phyloP scores from a whole-genome alignment of 345 rosid genomes.

The Cochlearia excelsa region DNA sequence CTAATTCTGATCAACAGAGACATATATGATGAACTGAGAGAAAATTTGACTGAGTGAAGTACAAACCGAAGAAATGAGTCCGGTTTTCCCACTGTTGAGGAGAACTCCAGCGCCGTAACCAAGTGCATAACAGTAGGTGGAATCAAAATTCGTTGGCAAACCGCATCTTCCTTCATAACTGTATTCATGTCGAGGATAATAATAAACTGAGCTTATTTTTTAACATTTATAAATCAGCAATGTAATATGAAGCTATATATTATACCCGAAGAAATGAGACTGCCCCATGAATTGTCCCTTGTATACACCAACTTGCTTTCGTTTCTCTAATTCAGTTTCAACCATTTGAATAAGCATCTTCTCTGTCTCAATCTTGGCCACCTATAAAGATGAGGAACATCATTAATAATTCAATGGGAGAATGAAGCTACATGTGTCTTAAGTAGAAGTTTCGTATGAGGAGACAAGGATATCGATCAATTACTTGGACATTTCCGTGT shows the following conservation, averaged over 20 bases:
- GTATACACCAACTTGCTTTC: conserved; percentile 73
- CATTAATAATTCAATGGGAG: neutral
- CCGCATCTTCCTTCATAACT: conserved; percentile 99
- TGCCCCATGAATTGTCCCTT: conserved; percentile 78
- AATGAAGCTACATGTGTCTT: neutral
- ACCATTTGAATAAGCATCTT: conserved; percentile 99
- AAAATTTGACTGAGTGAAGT: conserved; percentile 11
- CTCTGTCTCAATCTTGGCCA: conserved; percentile 98
- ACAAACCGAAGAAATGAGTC: conserved; percentile 88
- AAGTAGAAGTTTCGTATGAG: neutral
- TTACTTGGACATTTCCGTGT: conserved; percentile 98
- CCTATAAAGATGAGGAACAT: conserved; percentile 43
- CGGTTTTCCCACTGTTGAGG: conserved; percentile 86
- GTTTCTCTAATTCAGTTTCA: conserved; percentile 90
- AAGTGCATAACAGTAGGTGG: conserved; percentile 92
- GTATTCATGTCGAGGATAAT: conserved; percentile 24
- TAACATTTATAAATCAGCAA: neutral
- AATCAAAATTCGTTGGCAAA: conserved; percentile 92
- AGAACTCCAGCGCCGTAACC: conserved; percentile 93
- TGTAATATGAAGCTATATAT: conserved; percentile 2
- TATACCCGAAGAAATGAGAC: conserved; percentile 95
- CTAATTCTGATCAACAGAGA: conserved; percentile 2
- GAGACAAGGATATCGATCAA: conserved; percentile 1
- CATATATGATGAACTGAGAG: no score
- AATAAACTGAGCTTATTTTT: conserved; percentile 6